These are phyloP conservation scores for Phlebiopsis flavidoalba DNA, from an alignment of 768 basidiomycete species.

Conservation along the genomic window DNA sequence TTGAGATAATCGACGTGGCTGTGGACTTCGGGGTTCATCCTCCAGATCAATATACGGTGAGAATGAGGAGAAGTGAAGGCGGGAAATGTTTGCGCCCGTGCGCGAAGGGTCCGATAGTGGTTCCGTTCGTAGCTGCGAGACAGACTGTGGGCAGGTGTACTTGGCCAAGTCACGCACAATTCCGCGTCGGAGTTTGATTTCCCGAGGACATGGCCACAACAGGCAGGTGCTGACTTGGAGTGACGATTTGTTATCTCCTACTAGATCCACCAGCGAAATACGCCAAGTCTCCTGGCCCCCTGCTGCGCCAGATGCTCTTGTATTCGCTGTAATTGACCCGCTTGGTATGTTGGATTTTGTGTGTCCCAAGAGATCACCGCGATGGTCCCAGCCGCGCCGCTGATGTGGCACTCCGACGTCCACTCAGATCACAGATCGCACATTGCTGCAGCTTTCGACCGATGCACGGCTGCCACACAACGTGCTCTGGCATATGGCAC, in stretches of 20 bases:
- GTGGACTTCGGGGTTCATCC: slow-evolving; percentile 58
- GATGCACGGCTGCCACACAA: not conserved
- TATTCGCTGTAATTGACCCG: not conserved
- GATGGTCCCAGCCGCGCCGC: not conserved
- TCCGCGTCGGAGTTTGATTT: slow-evolving; percentile 12
- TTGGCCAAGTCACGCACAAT: not conserved
- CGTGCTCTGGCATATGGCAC: not conserved
- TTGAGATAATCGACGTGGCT: slow-evolving; percentile 71
- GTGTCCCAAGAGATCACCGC: not conserved
- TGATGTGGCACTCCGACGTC: not conserved
- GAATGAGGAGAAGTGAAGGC: not conserved
- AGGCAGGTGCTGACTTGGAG: not conserved
- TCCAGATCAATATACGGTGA: slow-evolving; percentile 15
- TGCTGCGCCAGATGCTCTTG: not conserved
- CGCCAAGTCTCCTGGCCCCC: not conserved
- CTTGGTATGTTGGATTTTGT: not conserved
- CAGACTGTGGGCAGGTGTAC: not conserved
- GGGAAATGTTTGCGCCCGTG: not conserved
- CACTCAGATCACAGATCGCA: not conserved
- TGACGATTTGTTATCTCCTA: not conserved
- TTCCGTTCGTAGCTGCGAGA: slow-evolving; percentile 12
- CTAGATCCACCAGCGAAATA: not conserved
- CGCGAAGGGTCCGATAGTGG: slow-evolving; percentile 2
- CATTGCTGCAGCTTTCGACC: not conserved
- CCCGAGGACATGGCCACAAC: not conserved